Evolutionary conservation across 768 basidiomycete species (phyloP), one percentile per base, ranked within the genome.

Genomic region (Tulasnella sp.): DNA sequence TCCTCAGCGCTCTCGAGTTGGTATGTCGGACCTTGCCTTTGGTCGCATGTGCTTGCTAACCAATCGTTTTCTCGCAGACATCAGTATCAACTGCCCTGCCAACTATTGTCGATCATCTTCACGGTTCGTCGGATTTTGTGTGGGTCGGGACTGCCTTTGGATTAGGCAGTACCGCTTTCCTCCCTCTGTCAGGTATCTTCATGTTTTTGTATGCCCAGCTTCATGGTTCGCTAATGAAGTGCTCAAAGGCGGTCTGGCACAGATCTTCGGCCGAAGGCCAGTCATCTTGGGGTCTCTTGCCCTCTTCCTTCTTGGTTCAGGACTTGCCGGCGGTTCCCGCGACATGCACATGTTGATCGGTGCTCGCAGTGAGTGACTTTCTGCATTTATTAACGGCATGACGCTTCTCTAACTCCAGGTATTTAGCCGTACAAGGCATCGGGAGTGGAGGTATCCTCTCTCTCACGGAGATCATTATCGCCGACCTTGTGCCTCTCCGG

Each of bases 101-200:
- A 0, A 72, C 72, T 5, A 76, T 76, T 34, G 67, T 70, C 6
- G 58, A 67, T 31, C 67, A 69, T 7, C 65, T 77, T 2, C 48
- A 71, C 15, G 70, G 70, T 0, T n/a, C n/a, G n/a, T 62, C 63
- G 34, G 64, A 73, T 21, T 77, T 73, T 50, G 56, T 70, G 0
- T 78, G 77, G 77, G 67, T 77, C 17, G 75, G 70, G 1, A 64
- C 69, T 2, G 72, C 74, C 2, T 79, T 74, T 57, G 66, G 72
- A 0, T 64, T 78, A 2, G 62, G 73, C 1, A 67, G 69, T 0
- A 72, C 75, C 3, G 71, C 73, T 0, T 61, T 73, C 43, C 64
- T 77, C 7, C 75, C 74, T 0, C 59, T 73, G 59, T 67, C 67
- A 23, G 72, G 73, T 3, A 67, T 67, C 9, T 61, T 74, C 0